Conservation (phyloP, 805 yeast genomes). For the Geotrichum ghanense region DNA sequence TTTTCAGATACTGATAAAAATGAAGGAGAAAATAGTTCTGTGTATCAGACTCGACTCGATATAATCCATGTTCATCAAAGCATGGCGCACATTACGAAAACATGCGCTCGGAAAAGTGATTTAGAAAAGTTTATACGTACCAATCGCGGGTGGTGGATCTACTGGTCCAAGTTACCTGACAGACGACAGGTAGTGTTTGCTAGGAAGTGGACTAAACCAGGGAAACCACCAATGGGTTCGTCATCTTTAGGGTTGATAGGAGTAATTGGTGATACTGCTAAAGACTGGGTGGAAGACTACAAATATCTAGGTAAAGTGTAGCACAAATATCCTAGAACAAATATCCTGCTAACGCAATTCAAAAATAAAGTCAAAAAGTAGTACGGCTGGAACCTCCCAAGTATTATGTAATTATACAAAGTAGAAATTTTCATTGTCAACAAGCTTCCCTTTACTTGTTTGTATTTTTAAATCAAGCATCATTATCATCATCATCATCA, state of each 20-base stretch:
- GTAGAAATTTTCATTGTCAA: too few species aligned
- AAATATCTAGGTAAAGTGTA: constrained; percentile 11
- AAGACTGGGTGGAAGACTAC: constrained; percentile 19
- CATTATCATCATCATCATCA: too few species aligned
- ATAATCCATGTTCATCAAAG: constrained; percentile 14
- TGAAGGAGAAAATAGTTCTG: constrained; percentile 6
- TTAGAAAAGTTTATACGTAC: constrained; percentile 17
- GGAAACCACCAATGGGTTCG: constrained; percentile 5
- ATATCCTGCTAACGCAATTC: too few species aligned
- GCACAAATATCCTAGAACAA: too few species aligned
- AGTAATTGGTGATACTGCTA: constrained; percentile 19
- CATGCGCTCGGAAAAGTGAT: constrained; percentile 7
- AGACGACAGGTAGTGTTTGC: constrained; percentile 16
- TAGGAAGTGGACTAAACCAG: constrained; percentile 13
- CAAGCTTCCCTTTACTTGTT: too few species aligned
- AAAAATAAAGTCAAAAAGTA: too few species aligned
- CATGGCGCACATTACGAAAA: constrained; percentile 6
- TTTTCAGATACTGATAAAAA: constrained; percentile 9
- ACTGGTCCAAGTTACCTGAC: constrained; percentile 16
- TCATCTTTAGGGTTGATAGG: constrained; percentile 13
- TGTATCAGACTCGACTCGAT: constrained; percentile 9
- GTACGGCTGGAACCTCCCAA: background rate
- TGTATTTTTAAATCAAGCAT: too few species aligned
- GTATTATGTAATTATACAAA: too few species aligned
- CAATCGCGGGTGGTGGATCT: constrained; percentile 19